Base-by-base conservation (phyloP, 805 yeast species). In the Candida odintsovae region DNA sequence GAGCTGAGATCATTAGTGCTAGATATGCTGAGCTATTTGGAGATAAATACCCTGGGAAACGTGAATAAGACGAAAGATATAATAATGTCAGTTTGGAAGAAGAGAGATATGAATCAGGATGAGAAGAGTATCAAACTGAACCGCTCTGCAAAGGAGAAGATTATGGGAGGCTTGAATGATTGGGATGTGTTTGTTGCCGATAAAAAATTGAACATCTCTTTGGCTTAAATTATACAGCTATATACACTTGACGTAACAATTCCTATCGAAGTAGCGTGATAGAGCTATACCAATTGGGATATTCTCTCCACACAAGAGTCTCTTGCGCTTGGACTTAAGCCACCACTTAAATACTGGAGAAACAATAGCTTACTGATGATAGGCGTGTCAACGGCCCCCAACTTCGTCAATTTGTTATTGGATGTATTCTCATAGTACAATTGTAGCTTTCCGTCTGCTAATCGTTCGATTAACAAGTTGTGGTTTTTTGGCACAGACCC, bases 401-500 rank as follows among this genome's bases (percentile, higher is more conserved):
- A 59, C 1, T 53, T 49, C 26, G 19, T 40, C 40, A 57, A 47
- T 7, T 62, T 63, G 21, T 69, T 70, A 15, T 67, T 64, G n/a
- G 64, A 62, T 20, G 67, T 63, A 47, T 70, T 67, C 55, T 67
- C 70, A 54, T 74, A 75, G 41, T 68, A 66, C 4, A 80, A 60
- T 23, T 66, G 64, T 45, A 85, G 54, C 7, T 62, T 57, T 2
- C 86, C 86, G 45, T 71, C 66, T 3, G 66, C 50, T 18, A 72
- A 65, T 15, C 81, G 68, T 55, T 82, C 82, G 54, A 92, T 64
- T 44, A 77, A 69, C 44, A 90, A 65, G 35, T 80, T 73, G 50
- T 86, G 83, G 62, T 88, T 82, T 59, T 84, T 86, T 19, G 85
- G 83, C 10, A 89, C 90, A 12, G 87, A 75, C 19, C 89, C 86